These are phyloP conservation scores for Coccinonectria pachysandricola DNA, from an alignment of 2,329 filamentous ascomycete species.

Conservation along the genomic window DNA sequence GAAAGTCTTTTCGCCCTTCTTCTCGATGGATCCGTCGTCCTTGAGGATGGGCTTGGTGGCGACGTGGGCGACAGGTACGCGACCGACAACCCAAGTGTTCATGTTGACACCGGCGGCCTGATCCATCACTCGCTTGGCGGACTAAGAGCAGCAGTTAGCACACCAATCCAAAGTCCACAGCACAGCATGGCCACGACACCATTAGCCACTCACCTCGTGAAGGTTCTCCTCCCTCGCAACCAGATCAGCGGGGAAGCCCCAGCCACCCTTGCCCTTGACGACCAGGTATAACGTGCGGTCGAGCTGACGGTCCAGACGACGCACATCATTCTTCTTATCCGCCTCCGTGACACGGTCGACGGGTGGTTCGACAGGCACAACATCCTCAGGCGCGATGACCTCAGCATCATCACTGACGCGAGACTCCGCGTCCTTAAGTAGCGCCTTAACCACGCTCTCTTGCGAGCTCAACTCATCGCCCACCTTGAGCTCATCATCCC, in stretches of 20 bases:
- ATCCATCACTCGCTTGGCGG: slow-evolving; percentile 67
- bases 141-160: slow-evolving; percentile 41
- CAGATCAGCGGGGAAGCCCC: slow-evolving; percentile 71
- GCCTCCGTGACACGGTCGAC: slow-evolving; percentile 64
- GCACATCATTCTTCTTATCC: slow-evolving; percentile 62
- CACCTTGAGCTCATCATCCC: slow-evolving; percentile 84
- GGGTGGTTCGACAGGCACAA: slow-evolving; percentile 60
- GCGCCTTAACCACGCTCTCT: slow-evolving; percentile 52
- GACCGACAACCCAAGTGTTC: slow-evolving; percentile 97
- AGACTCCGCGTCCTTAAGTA: slow-evolving; percentile 66
- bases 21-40: slow-evolving; percentile 30
- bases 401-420: slow-evolving; percentile 51
- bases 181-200: not conserved
- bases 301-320: slow-evolving; percentile 68
- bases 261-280: slow-evolving; percentile 64
- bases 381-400: slow-evolving; percentile 44
- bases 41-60: slow-evolving; percentile 42
- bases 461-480: slow-evolving; percentile 59
- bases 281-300: slow-evolving; percentile 80
- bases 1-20: slow-evolving; percentile 72
- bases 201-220: slow-evolving; percentile 56
- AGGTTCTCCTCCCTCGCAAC: slow-evolving; percentile 65
- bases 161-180: too few species aligned
- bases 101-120: slow-evolving; percentile 82
- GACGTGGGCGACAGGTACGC: slow-evolving; percentile 76